These are phyloP conservation scores for Irpex rosettiformis DNA, from an alignment of 1,284 basidiomycete genomes.

Conservation along the genomic window DNA sequence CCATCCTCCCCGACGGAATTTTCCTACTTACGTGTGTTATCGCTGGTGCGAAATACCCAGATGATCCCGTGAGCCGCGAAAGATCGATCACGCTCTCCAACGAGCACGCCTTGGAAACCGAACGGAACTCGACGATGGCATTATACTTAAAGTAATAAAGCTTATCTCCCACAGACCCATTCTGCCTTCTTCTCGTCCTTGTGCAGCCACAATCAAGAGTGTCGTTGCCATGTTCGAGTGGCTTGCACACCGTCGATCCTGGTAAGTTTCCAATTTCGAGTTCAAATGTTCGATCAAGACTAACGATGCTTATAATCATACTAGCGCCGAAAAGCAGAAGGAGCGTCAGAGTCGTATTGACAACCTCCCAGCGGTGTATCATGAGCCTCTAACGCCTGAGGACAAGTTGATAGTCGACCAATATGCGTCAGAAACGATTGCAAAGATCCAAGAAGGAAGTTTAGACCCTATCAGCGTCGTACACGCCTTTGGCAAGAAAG, in stretches of 20 bases:
- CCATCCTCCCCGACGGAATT: neutral
- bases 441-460: constrained; percentile 36
- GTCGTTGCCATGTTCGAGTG: constrained; percentile 19
- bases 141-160: neutral
- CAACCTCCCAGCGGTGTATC: constrained; percentile 37
- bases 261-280: constrained; percentile 24
- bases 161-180: neutral
- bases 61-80: neutral
- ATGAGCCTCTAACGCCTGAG: constrained; percentile 32
- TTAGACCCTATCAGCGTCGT: constrained; percentile 41
- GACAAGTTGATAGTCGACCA: constrained; percentile 40
- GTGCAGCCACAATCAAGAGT: neutral
- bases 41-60: neutral
- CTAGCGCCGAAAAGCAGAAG: constrained; percentile 36
- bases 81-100: neutral
- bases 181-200: neutral
- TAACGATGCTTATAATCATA: no score
- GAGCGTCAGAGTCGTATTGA: constrained; percentile 43
- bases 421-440: constrained; percentile 38
- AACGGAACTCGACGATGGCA: neutral
- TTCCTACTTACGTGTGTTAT: neutral
- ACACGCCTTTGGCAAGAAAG: constrained; percentile 47
- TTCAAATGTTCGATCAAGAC: no score
- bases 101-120: neutral
- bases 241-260: constrained; percentile 29